Evolutionary conservation across 78 protist species (phyloP).

Genomic region (Chrysochromulina tobinii): DNA sequence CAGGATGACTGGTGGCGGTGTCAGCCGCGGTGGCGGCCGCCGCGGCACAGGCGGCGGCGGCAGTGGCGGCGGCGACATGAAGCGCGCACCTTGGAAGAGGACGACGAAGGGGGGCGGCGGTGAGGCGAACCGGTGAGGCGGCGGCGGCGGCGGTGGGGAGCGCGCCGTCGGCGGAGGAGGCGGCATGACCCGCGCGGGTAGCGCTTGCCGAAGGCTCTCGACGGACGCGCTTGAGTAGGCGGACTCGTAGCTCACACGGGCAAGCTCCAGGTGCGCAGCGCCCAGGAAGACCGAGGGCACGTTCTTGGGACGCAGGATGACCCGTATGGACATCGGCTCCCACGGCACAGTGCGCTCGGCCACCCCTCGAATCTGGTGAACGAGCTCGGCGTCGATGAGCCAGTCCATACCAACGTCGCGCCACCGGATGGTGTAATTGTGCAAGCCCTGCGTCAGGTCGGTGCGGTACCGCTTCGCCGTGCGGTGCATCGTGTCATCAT

Average conservation of each 20-base stretch:
- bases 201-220: too few species aligned
- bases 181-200: too few species aligned
- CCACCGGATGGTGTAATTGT: not conserved
- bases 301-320: not conserved
- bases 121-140: too few species aligned
- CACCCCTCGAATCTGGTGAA: not conserved
- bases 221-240: too few species aligned
- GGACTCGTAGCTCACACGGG: not conserved
- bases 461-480: not conserved
- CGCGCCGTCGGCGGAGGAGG: too few species aligned
- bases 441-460: not conserved
- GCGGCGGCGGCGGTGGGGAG: too few species aligned
- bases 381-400: not conserved
- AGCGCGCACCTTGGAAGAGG: too few species aligned
- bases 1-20: too few species aligned
- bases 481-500: conserved; percentile 9
- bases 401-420: not conserved
- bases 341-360: not conserved
- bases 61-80: too few species aligned
- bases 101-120: too few species aligned
- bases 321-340: not conserved
- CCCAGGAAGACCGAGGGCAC: not conserved
- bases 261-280: not conserved
- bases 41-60: too few species aligned
- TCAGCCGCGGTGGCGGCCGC: too few species aligned